Evolutionary conservation across 352 stramenopile species (phyloP), one percentile per base, ranked within the genome.

Genomic region (Pythium sukuiense): DNA sequence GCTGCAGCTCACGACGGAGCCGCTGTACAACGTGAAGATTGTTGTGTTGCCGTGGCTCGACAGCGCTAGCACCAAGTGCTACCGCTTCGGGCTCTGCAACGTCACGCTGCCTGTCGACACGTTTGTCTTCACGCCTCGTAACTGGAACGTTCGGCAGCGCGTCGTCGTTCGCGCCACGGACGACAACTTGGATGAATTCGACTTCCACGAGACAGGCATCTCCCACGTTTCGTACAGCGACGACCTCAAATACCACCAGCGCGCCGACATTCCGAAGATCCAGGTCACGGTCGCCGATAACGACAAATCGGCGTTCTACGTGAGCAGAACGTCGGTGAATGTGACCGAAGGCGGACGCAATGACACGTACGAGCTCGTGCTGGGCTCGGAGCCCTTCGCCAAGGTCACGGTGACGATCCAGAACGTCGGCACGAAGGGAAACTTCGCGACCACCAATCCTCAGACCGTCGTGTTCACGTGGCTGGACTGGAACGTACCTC

Each of bases 41-140:
- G 68, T 90, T 16, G 80, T 83, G 18, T 57, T 89, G 0, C 85
- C 85, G 0, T 93, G 83, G 80, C 69, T 92, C 1, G 77, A 90
- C n/a, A 69, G 63, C 6, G 58, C 72, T 1, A 76, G 77, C n/a
- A 90, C 81, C 0, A 65, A 79, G 27, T 93, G 85, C 58, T 93
- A 93, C 27, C 81, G 85, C 3, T 92, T 92, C 46, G 80, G 73
- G 0, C 43, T 90, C 2, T 93, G 85, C 55, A 93, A 93, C 53
- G 35, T 90, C 39, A 93, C 85, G 3, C 65, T 93, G 7, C 71
- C 72, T 0, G 60, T 80, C 7, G 68, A 74, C 12, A 70, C 81
- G 62, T 90, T 76, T 39, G 11, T 81, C 0, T 93, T 93, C 65
- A 89, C 83, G 6, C 77, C 83, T 3, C 67, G 53, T 0, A 71